Conservation (phyloP, 2,329 filamentous ascomycete species). For the Nemania sp. region DNA sequence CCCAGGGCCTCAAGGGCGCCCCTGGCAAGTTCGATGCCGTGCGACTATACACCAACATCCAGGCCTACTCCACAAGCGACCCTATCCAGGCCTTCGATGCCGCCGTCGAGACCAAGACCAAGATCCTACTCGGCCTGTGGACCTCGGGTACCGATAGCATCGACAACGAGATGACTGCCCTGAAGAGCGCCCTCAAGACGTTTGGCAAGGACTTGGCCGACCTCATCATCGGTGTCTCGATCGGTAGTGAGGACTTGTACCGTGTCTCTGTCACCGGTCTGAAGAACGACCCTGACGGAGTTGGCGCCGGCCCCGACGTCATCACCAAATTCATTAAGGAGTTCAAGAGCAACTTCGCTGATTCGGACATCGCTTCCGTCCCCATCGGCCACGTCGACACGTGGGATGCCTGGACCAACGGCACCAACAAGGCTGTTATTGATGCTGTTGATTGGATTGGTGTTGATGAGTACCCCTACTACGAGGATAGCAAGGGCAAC, state of each 20-base stretch:
- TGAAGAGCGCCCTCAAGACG: constrained; percentile 59
- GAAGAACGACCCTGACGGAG: constrained; percentile 46
- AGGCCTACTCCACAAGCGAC: constrained; percentile 53
- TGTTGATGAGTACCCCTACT: constrained; percentile 66
- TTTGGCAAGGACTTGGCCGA: constrained; percentile 57
- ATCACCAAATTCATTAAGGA: constrained; percentile 69
- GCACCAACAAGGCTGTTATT: constrained; percentile 62
- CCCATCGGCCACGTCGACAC: constrained; percentile 68
- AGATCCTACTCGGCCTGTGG: constrained; percentile 68
- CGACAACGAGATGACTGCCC: constrained; percentile 62
- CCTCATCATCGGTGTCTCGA: constrained; percentile 65
- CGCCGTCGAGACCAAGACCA: constrained; percentile 62
- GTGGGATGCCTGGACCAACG: constrained; percentile 64
- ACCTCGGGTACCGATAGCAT: constrained; percentile 52
- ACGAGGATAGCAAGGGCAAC: constrained; percentile 57
- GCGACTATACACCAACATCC: constrained; percentile 48
- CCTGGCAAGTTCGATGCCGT: constrained; percentile 48
- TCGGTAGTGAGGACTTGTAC: constrained; percentile 70
- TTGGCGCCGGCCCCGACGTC: constrained; percentile 55
- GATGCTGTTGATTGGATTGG: constrained; percentile 65
- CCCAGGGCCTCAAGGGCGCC: constrained; percentile 48
- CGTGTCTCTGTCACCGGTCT: constrained; percentile 53
- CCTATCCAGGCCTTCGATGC: constrained; percentile 78
- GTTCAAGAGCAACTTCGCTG: constrained; percentile 62
- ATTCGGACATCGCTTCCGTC: constrained; percentile 50